Percentiles rank a stretch among this genome's conserved stretches.
phyloP scores from a whole-genome alignment of 805 yeast species.

The Jamesozyma spencerorum region DNA sequence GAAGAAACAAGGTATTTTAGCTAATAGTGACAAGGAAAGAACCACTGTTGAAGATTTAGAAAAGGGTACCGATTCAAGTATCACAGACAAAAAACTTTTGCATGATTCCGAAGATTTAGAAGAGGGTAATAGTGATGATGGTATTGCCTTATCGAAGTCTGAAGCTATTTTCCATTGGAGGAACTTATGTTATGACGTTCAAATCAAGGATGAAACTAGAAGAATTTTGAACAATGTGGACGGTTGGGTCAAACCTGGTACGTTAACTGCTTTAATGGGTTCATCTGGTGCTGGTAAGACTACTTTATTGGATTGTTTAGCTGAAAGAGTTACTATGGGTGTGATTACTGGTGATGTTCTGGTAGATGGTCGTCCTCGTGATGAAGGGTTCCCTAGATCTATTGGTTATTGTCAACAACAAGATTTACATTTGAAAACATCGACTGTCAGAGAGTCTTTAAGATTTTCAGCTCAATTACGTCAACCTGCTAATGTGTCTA shows the following conservation, averaged over 20 bases:
- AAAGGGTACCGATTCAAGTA: slow-evolving; percentile 7
- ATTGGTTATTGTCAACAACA: slow-evolving; percentile 74
- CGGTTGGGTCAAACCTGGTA: too few relatives aligned
- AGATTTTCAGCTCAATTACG: slow-evolving; percentile 58
- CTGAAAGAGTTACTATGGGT: slow-evolving; percentile 63
- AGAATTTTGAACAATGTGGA: too few relatives aligned
- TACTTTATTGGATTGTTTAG: slow-evolving; percentile 59
- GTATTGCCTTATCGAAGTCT: slow-evolving; percentile 23
- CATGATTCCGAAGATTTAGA: slow-evolving; percentile 6
- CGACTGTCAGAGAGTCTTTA: slow-evolving; percentile 67
- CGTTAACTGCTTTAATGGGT: too few relatives aligned
- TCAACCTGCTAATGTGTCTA: slow-evolving; percentile 46
- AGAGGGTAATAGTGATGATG: neutral
- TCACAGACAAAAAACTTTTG: slow-evolving; percentile 20
- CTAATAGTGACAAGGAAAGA: neutral
- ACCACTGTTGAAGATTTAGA: slow-evolving; percentile 7
- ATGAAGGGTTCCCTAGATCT: slow-evolving; percentile 48
- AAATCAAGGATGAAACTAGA: slow-evolving; percentile 51
- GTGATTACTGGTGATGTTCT: slow-evolving; percentile 58
- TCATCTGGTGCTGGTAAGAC: slow-evolving; percentile 82
- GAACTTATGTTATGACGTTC: slow-evolving; percentile 61
- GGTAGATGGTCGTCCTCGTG: slow-evolving; percentile 55
- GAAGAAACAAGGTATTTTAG: slow-evolving; percentile 30
- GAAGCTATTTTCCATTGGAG: slow-evolving; percentile 67
- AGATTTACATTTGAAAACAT: too few relatives aligned